A percentile compares a stretch with the other conserved stretches of the same genome.
Conservation (phyloP, 1,284 basidiomycete species). For the Naganishia liquefaciens region DNA sequence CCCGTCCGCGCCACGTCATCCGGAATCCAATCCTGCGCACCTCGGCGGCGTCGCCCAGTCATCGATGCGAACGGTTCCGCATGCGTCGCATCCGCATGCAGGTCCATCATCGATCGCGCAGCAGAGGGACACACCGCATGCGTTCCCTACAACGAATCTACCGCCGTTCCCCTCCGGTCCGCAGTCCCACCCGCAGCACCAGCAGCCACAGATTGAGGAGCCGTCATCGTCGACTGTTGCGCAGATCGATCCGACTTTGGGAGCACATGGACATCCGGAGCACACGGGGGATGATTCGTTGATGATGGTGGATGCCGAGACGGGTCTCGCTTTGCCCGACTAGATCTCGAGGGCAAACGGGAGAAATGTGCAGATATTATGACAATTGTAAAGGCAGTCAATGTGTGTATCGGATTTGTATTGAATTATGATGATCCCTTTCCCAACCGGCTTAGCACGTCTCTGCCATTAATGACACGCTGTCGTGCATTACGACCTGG, state of each 20-base stretch:
- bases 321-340: too few relatives aligned
- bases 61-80: slow-evolving; percentile 14
- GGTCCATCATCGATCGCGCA: background rate
- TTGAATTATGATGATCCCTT: too few relatives aligned
- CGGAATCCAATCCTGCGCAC: background rate
- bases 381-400: too few relatives aligned
- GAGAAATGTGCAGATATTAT: too few relatives aligned
- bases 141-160: slow-evolving; percentile 3
- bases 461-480: too few relatives aligned
- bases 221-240: background rate
- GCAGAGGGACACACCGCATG: slow-evolving; percentile 1
- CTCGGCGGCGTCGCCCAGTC: slow-evolving; percentile 8
- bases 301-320: too few relatives aligned
- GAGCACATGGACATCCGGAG: too few relatives aligned
- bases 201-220: background rate
- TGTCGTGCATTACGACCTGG: too few relatives aligned
- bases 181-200: background rate
- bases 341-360: too few relatives aligned
- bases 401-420: too few relatives aligned
- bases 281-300: too few relatives aligned
- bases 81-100: slow-evolving; percentile 2
- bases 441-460: too few relatives aligned
- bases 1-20: background rate
- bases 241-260: slow-evolving; percentile 3
- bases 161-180: slow-evolving; percentile 13